These are phyloP conservation scores for Gossypium laxum DNA, from an alignment of 441 rosid genomes.

Conservation along the genomic window DNA sequence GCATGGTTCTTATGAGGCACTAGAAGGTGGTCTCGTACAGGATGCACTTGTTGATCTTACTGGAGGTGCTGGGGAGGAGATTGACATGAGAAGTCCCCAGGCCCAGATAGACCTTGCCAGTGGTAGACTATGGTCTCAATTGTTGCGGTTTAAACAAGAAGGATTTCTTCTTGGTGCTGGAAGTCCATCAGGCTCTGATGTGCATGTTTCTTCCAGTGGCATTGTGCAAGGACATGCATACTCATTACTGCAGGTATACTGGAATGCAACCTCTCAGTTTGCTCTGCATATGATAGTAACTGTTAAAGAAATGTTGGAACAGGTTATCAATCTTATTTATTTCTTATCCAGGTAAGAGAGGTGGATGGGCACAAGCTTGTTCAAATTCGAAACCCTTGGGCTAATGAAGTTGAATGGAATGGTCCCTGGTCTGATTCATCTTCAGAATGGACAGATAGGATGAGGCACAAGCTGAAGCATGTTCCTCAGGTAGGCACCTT, in stretches of 20 bases:
- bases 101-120: slow-evolving; percentile 99
- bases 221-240: slow-evolving; percentile 99
- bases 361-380: slow-evolving; percentile 98
- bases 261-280: slow-evolving; percentile 16
- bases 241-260: slow-evolving; percentile 77
- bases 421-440: slow-evolving; percentile 99
- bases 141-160: slow-evolving; percentile 92
- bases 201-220: slow-evolving; percentile 96
- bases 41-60: slow-evolving; percentile 99
- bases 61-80: slow-evolving; percentile 99
- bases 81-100: slow-evolving; percentile 96
- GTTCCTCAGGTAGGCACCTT: slow-evolving; percentile 59
- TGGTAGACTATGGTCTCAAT: slow-evolving; percentile 97
- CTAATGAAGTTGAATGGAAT: slow-evolving; percentile 99
- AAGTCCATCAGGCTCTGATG: slow-evolving; percentile 99
- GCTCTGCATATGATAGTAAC: slow-evolving; percentile 8
- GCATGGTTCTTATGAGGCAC: slow-evolving; percentile 98
- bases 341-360: slow-evolving; percentile 69
- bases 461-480: slow-evolving; percentile 92
- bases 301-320: slow-evolving; percentile 13
- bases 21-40: slow-evolving; percentile 99
- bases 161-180: slow-evolving; percentile 99
- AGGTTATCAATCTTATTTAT: neutral
- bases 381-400: slow-evolving; percentile 98
- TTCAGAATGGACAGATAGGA: slow-evolving; percentile 93